Conservation (phyloP, 139 green algal species). For the Coelastrella sp. region DNA sequence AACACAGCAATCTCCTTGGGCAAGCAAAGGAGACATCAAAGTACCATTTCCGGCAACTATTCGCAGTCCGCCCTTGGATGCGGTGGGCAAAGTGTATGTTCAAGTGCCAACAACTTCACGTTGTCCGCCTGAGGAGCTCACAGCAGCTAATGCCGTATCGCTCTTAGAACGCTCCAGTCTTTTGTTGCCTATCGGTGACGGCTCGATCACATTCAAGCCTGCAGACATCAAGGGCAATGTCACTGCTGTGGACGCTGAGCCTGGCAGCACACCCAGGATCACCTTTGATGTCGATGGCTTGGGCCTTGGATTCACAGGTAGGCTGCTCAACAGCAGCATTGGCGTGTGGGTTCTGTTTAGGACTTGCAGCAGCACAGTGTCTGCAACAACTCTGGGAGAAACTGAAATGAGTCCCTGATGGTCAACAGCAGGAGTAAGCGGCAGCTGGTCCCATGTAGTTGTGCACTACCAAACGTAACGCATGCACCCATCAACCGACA, state of each 20-base stretch:
- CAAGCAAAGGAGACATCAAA: not conserved
- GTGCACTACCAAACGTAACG: no score
- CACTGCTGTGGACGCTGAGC: slow-evolving; percentile 4
- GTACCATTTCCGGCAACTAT: slow-evolving; percentile 21
- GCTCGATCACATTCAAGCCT: slow-evolving; percentile 9
- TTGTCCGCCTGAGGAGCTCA: slow-evolving; percentile 17
- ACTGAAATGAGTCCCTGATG: no score
- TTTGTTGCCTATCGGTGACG: not conserved
- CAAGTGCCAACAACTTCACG: slow-evolving; percentile 12
- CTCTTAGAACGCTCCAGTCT: not conserved
- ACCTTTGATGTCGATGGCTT: not conserved
- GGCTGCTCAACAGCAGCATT: not conserved
- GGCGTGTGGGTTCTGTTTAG: no score
- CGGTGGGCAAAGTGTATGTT: slow-evolving; percentile 1
- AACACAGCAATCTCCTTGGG: not conserved
- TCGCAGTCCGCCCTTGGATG: not conserved
- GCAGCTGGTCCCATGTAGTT: no score
- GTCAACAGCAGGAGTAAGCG: no score
- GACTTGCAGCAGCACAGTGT: no score
- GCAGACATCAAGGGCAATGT: slow-evolving; percentile 28
- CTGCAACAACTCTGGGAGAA: no score
- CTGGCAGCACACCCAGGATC: not conserved
- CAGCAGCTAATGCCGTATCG: not conserved
- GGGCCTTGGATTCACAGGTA: slow-evolving; percentile 19
- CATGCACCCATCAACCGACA: no score